Base-by-base conservation (phyloP, 2,329 filamentous ascomycete genomes). In the Massarina eburnea region DNA sequence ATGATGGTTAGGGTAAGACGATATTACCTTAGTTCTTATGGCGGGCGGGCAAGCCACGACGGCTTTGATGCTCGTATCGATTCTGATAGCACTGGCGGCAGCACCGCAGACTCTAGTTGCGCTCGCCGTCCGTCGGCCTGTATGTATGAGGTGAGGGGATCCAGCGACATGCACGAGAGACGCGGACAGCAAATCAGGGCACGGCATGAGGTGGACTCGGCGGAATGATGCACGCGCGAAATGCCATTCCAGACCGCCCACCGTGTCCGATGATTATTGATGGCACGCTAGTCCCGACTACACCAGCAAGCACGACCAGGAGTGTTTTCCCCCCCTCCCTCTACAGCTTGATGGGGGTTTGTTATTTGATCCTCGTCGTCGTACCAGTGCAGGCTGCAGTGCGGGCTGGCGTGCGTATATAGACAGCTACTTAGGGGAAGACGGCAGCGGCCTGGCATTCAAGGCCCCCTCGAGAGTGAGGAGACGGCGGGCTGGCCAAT, bases 1-100 rank as follows among this genome's bases (percentile, higher is more conserved):
- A 56, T 55, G 57, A 61, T 54, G 55, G 49, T 66, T 66, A 59
- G 55, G 62, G 64, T 67, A 64, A 64, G 63, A 62, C 59, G 49
- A 52, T 54, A 52, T 57, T 61, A 22, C 10, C 35, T 24, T 36
- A 60, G n/a, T n/a, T n/a, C n/a, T n/a, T n/a, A n/a, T n/a, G n/a
- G n/a, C n/a, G 57, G 53, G 49, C 43, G 43, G 44, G 45, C 48
- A 50, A 55, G 56, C 54, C 49, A 55, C 45, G 48, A 52, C 51
- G 48, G 54, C 49, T 43, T 51, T 45, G 52, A 40, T 52, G 55
- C 54, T 68, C 62, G 63, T 65, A 64, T 68, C 52, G 59, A 58
- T 52, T 49, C 51, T 55, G 57, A 47, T 49, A 45, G 45, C 41
- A 51, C 55, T 54, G 35, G 51, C n/a, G n/a, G n/a, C n/a, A n/a